Evolutionary conservation across 164 flowering plant species (phyloP).

Genomic region (Cinnamomum micranthum): DNA sequence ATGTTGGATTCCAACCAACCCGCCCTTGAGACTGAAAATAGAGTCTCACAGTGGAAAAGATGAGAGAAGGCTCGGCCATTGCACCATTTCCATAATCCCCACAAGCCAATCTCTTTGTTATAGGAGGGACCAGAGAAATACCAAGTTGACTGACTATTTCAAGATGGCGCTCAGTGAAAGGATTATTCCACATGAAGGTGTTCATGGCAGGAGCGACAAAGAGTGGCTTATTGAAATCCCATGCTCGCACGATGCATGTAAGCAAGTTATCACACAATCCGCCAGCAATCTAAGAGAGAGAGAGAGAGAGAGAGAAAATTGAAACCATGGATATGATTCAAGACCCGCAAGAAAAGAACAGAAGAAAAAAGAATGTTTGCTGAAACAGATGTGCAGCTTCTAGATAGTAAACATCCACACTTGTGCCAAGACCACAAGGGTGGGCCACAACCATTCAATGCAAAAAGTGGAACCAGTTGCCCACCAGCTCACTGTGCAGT

Average conservation of each 20-base stretch:
- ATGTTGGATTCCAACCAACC: not conserved
- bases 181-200: conserved; percentile 90
- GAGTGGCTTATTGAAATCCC: conserved; percentile 84
- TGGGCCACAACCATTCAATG: not conserved
- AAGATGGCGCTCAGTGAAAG: conserved; percentile 78
- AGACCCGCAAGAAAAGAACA: not conserved
- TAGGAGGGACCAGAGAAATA: conserved; percentile 71
- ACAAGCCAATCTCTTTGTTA: conserved; percentile 72
- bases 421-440: not conserved
- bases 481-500: not conserved
- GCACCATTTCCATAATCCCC: conserved; percentile 94
- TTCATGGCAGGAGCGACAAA: conserved; percentile 97
- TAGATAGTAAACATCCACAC: not conserved
- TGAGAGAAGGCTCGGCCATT: conserved; percentile 85
- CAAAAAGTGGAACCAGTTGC: not conserved
- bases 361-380: not conserved
- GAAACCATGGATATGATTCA: not conserved
- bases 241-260: conserved; percentile 83
- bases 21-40: not conserved
- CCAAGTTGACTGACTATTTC: conserved; percentile 64
- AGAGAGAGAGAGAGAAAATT: not conserved
- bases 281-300: conserved; percentile 57
- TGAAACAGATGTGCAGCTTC: not conserved
- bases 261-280: conserved; percentile 89
- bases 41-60: conserved; percentile 60